A percentile compares a stretch with the other conserved stretches of the same genome.
These are phyloP conservation scores for Malassezia furfur DNA, from an alignment of 1,284 basidiomycete genomes.

Conservation along the genomic window DNA sequence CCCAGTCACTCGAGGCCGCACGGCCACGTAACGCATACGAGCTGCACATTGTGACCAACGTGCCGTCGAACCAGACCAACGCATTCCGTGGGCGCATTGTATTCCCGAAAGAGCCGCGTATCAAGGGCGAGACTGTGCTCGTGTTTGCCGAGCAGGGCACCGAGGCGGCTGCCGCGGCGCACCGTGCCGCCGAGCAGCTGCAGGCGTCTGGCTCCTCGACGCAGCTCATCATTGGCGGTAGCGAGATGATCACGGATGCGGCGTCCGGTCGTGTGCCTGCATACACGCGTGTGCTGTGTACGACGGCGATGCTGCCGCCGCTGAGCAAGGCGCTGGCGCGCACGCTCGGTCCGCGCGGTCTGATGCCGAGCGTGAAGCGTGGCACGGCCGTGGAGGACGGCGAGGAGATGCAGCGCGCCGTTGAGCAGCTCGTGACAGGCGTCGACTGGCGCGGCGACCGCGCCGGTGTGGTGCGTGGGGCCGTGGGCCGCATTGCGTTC, in stretches of 20 bases:
- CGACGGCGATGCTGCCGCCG: conserved; percentile 65
- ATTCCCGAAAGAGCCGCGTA: conserved; percentile 34
- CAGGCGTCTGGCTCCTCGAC: conserved; percentile 9
- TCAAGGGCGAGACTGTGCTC: conserved; percentile 37
- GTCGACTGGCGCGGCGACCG: conserved; percentile 90
- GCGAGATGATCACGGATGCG: conserved; percentile 39
- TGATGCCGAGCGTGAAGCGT: conserved; percentile 89
- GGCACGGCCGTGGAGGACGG: conserved; percentile 77
- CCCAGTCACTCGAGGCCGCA: conserved; percentile 22
- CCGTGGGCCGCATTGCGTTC: conserved; percentile 56
- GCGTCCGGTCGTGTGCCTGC: conserved; percentile 31
- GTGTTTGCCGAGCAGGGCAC: conserved; percentile 44
- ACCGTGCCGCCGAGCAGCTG: conserved; percentile 13
- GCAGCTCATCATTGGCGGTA: conserved; percentile 32
- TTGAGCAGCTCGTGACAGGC: conserved; percentile 68
- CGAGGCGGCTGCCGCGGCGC: conserved; percentile 29
- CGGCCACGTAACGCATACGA: conserved; percentile 41
- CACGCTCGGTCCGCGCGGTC: conserved; percentile 78
- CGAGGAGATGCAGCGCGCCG: conserved; percentile 54
- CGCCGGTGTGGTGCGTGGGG: conserved; percentile 67
- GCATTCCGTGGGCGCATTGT: conserved; percentile 41
- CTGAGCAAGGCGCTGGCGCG: conserved; percentile 67
- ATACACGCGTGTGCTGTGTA: conserved; percentile 68
- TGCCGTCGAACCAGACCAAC: conserved; percentile 42
- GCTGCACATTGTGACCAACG: conserved; percentile 41